These are phyloP conservation scores for Xylaria sp. DNA, from an alignment of 2,329 filamentous ascomycete genomes.

Conservation along the genomic window DNA sequence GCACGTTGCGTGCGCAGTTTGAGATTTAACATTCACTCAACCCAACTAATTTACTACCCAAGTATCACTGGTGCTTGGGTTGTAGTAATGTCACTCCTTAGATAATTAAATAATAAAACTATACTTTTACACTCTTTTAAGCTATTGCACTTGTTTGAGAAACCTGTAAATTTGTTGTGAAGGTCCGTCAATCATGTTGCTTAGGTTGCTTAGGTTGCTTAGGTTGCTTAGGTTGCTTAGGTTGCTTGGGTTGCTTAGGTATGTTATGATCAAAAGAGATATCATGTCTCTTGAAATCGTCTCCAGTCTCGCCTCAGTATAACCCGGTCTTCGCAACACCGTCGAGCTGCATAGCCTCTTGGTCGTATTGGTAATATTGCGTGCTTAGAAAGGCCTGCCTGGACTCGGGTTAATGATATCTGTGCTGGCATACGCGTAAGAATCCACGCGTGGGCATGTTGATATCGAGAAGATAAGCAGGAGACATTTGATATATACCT, in stretches of 20 bases:
- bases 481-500: too few species aligned
- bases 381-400: too few species aligned
- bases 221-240: too few species aligned
- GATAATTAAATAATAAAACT: slow-evolving; percentile 16
- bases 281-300: neutral
- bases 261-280: neutral
- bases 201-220: too few species aligned
- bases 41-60: slow-evolving; percentile 1
- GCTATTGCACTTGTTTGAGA: neutral
- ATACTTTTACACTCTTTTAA: slow-evolving; percentile 17
- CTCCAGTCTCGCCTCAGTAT: neutral
- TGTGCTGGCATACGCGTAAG: too few species aligned
- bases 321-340: slow-evolving; percentile 56
- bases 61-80: slow-evolving; percentile 6
- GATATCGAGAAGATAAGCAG: too few species aligned
- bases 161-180: neutral
- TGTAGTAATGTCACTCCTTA: slow-evolving; percentile 25
- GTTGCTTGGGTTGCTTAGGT: too few species aligned
- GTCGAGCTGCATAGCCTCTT: slow-evolving; percentile 51
- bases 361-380: slow-evolving; percentile 54
- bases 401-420: too few species aligned
- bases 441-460: too few species aligned
- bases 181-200: neutral
- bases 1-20: slow-evolving; percentile 24
- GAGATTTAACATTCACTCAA: slow-evolving; percentile 13